These are phyloP conservation scores for Scytalidium sp. DNA, from an alignment of 2,329 filamentous ascomycete genomes.

Conservation along the genomic window DNA sequence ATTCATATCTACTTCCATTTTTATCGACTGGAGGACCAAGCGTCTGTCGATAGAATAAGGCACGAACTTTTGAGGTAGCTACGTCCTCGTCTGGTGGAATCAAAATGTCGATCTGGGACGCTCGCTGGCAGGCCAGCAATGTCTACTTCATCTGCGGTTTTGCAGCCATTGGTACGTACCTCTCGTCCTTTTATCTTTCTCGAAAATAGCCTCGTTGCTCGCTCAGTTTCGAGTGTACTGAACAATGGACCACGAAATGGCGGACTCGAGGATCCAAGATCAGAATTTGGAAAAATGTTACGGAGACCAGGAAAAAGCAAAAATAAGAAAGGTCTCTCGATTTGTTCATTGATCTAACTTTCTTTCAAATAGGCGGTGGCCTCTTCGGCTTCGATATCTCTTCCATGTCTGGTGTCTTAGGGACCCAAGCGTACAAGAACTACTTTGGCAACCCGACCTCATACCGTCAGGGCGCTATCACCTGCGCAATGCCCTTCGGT, in stretches of 20 bases:
- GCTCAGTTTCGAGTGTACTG: too few relatives aligned
- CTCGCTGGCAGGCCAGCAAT: conserved; percentile 35
- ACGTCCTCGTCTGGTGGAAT: background rate
- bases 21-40: too few relatives aligned
- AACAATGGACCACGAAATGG: too few relatives aligned
- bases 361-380: conserved; percentile 51
- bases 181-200: background rate
- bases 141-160: conserved; percentile 61
- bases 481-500: conserved; percentile 70
- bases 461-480: conserved; percentile 66
- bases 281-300: too few relatives aligned
- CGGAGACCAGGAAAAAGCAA: too few relatives aligned
- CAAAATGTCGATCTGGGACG: background rate
- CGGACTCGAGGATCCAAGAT: too few relatives aligned
- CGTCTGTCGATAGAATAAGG: background rate
- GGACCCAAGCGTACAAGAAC: conserved; percentile 65
- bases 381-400: conserved; percentile 79
- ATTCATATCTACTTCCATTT: too few relatives aligned
- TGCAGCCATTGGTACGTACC: conserved; percentile 53
- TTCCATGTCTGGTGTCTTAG: conserved; percentile 68
- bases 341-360: conserved; percentile 2
- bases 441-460: conserved; percentile 64
- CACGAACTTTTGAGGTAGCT: background rate
- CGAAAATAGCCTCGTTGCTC: too few relatives aligned
- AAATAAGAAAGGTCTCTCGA: too few relatives aligned